phyloP scores from a whole-genome alignment of 345 rosid species.

The Syzygium grande region DNA sequence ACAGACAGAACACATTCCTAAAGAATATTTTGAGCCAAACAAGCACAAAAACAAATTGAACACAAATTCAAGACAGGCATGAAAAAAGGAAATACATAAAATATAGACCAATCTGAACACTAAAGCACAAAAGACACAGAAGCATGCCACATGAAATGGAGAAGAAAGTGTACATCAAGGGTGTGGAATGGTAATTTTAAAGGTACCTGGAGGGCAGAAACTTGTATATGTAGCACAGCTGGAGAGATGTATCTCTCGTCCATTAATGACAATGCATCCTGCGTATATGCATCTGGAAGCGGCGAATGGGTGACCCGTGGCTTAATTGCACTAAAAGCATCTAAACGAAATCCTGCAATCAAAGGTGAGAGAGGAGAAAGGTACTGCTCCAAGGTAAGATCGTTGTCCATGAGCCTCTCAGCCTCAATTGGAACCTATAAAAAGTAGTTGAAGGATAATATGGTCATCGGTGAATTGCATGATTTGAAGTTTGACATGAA shows the following conservation, averaged over 20 bases:
- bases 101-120: not conserved
- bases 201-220: slow-evolving; percentile 76
- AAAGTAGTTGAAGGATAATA: not conserved
- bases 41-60: not conserved
- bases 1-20: not conserved
- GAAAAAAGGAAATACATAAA: not conserved
- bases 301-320: slow-evolving; percentile 84
- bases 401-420: slow-evolving; percentile 63
- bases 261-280: slow-evolving; percentile 57
- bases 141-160: not conserved
- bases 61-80: not conserved
- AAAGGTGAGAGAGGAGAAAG: slow-evolving; percentile 73
- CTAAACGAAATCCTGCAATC: slow-evolving; percentile 80
- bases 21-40: not conserved
- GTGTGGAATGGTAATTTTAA: not conserved
- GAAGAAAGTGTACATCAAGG: not conserved
- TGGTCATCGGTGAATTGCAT: not conserved
- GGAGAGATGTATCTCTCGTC: slow-evolving; percentile 81
- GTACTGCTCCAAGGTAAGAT: slow-evolving; percentile 71
- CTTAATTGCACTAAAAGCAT: slow-evolving; percentile 68
- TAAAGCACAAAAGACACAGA: not conserved
- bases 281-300: slow-evolving; percentile 42
- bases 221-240: slow-evolving; percentile 71
- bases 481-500: not conserved
- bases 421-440: slow-evolving; percentile 71